Evolutionary conservation across 495 filamentous ascomycete species (phyloP).

Genomic region (Polyplosphaeria fusca): DNA sequence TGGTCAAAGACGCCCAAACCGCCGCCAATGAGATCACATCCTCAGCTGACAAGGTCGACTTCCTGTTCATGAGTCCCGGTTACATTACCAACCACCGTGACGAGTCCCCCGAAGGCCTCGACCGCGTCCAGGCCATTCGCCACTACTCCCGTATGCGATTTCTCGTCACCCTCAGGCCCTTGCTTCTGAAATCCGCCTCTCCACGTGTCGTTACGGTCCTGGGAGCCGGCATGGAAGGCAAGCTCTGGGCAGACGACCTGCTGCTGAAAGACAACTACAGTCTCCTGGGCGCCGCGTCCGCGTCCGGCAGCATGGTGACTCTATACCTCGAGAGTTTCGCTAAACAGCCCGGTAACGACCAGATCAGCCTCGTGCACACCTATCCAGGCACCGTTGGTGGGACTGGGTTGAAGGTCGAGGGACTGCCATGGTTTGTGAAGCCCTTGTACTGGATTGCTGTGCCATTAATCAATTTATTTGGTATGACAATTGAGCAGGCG

Average conservation of each 20-base stretch:
- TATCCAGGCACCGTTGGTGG: slow-evolving; percentile 27
- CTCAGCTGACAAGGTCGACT: slow-evolving; percentile 26
- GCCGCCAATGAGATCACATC: slow-evolving; percentile 17
- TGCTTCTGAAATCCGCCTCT: slow-evolving; percentile 28
- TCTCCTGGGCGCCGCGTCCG: slow-evolving; percentile 8
- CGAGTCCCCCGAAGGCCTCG: slow-evolving; percentile 37
- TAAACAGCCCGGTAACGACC: slow-evolving; percentile 23
- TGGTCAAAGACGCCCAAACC: slow-evolving; percentile 21
- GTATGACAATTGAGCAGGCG: slow-evolving; percentile 5
- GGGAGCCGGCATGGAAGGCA: slow-evolving; percentile 30
- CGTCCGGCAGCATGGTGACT: slow-evolving; percentile 25
- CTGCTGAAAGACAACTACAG: slow-evolving; percentile 25
- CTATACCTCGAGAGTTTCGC: slow-evolving; percentile 27
- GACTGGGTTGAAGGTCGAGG: slow-evolving; percentile 14
- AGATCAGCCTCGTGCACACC: slow-evolving; percentile 24
- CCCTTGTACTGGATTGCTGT: slow-evolving; percentile 18
- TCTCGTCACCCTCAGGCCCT: slow-evolving; percentile 40
- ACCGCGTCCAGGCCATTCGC: slow-evolving; percentile 36
- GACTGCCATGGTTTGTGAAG: slow-evolving; percentile 2
- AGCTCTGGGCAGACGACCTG: slow-evolving; percentile 30
- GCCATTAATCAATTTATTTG: slow-evolving; percentile 20
- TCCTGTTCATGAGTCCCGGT: slow-evolving; percentile 37
- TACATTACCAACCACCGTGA: slow-evolving; percentile 27
- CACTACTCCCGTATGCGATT: slow-evolving; percentile 47
- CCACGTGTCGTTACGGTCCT: slow-evolving; percentile 32